Base-by-base conservation (phyloP, 1,284 basidiomycete genomes). In the Rhodotorula mucilaginosa region DNA sequence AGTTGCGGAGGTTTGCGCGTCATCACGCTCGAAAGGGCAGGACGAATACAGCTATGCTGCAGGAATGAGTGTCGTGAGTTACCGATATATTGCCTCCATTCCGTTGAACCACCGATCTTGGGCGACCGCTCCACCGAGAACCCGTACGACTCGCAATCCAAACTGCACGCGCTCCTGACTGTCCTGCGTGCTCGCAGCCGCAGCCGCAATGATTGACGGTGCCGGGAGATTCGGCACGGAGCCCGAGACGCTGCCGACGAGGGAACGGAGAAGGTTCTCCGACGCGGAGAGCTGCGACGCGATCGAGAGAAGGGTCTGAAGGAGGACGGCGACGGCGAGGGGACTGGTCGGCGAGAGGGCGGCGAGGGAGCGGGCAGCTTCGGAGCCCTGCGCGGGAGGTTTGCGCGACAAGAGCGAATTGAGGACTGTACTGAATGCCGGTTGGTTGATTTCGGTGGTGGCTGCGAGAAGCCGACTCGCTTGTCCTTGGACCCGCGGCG, bases 311-410 rank as follows among this genome's bases (percentile, higher is more conserved):
- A 65, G 58, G 15, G 64, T 65, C 31, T 65, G 64, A 49, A 46
- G 58, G 49, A 65, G 56, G 49, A 59, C n/a, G 12, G 64, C 51
- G 58, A 59, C 49, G 64, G 58, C 31, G 58, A 65, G 39, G 13
- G 64, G 58, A 5, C 58, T 49, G 5, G 19, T 39, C 16, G n/a
- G 48, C 3, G 64, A 26, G 13, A 65, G 39, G 2, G 58, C 15
- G 1, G 58, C 39, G 34, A 65, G 58, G 6, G 49, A 39, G 0
- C 48, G 58, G 6, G 64, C 64, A 10, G 58, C 31, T 0, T 58
- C 23, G 10, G 58, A 58, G 6, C 8, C 26, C 23, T 52, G 56
- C 34, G 51, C 34, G 2, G 64, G 64, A 15, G 64, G 64, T 13
- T 34, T 12, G 7, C 48, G 29, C n/a, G 49, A 51, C 18, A 65